phyloP scores from a whole-genome alignment of 352 stramenopile genomes.

The Pythium coloratum region DNA sequence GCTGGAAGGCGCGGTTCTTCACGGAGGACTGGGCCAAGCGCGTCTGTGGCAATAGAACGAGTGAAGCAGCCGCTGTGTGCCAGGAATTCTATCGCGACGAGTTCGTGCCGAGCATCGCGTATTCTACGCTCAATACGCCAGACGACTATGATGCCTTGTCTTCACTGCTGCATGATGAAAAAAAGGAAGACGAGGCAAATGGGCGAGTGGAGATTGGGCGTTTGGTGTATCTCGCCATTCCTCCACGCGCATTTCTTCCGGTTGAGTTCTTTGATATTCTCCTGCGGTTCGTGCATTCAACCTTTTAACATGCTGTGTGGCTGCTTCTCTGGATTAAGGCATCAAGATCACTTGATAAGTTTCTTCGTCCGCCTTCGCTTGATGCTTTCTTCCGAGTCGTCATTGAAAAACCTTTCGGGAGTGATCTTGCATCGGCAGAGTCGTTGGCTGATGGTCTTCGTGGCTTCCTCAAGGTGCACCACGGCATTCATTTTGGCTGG shows the following conservation, averaged over 20 bases:
- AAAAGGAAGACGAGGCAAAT: not conserved
- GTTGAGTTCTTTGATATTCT: slow-evolving; percentile 20
- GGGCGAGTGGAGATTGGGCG: slow-evolving; percentile 35
- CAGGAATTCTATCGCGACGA: slow-evolving; percentile 31
- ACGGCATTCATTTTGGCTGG: not conserved
- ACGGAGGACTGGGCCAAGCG: slow-evolving; percentile 19
- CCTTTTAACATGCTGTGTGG: too few species aligned
- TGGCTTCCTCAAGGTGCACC: slow-evolving; percentile 35
- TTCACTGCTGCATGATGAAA: not conserved
- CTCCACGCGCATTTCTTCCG: slow-evolving; percentile 60
- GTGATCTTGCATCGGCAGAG: slow-evolving; percentile 50
- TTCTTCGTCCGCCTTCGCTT: not conserved
- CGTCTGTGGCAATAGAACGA: slow-evolving; percentile 34
- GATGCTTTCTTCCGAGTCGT: slow-evolving; percentile 63
- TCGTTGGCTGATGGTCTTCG: slow-evolving; percentile 42
- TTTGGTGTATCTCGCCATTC: slow-evolving; percentile 81
- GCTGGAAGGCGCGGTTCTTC: slow-evolving; percentile 46
- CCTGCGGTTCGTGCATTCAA: too few species aligned
- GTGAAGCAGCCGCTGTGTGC: slow-evolving; percentile 22
- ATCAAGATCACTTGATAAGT: slow-evolving; percentile 4
- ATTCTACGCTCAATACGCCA: slow-evolving; percentile 40
- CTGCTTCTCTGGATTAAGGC: not conserved
- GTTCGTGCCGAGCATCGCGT: slow-evolving; percentile 46
- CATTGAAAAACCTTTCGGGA: slow-evolving; percentile 82
- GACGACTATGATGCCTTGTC: slow-evolving; percentile 36